Base-by-base conservation (phyloP, 257 asterid species). In the Cinchona pubescens region DNA sequence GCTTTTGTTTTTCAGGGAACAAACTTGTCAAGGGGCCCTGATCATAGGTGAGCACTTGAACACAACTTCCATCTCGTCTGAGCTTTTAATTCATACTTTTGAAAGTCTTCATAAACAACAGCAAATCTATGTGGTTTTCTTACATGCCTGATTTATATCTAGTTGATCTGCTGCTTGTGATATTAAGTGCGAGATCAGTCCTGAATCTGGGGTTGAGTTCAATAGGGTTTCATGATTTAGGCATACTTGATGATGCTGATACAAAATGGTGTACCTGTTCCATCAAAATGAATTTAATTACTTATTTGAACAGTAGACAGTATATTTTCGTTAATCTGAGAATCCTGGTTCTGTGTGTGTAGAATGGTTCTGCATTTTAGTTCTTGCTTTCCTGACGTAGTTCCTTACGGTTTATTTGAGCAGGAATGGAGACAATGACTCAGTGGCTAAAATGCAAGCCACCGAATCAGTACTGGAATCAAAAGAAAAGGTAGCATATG, bases 401-500 rank as follows among this genome's bases (percentile, higher is more conserved):
- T 53, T 37, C 19, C 0, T 51, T 19, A 63, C 67, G 38, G 46
- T 46, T 71, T 81, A 71, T 53, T 74, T 85, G 85, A 74, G 76
- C 90, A 90, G 99, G 86, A 83, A 90, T 73, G 88, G 75, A 55
- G 92, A 82, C 55, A 77, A 76, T 68, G 97, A 90, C 83, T 87
- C 99, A 59, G 56, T 95, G 40, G 89, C 94, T 71, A 91, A 81
- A 87, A 92, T 92, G 98, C 88, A 85, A 85, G 98, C 88, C 35
- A 89, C 92, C 68, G 96, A 91, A 83, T 93, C 84, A 79, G 84
- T 90, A 18, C 72, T 92, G 90, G 92, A 91, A 82, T 86, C 92
- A 70, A 91, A 89, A 86, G 96, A 88, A 55, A 93, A 91, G 76
- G 97, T 91, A 72, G 63, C 2, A 42, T 66, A 34, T 15, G 21